A percentile compares a stretch with the other conserved stretches of the same genome.
Conservation (phyloP, 208 protist genomes). For the Acanthamoeba healyi region DNA sequence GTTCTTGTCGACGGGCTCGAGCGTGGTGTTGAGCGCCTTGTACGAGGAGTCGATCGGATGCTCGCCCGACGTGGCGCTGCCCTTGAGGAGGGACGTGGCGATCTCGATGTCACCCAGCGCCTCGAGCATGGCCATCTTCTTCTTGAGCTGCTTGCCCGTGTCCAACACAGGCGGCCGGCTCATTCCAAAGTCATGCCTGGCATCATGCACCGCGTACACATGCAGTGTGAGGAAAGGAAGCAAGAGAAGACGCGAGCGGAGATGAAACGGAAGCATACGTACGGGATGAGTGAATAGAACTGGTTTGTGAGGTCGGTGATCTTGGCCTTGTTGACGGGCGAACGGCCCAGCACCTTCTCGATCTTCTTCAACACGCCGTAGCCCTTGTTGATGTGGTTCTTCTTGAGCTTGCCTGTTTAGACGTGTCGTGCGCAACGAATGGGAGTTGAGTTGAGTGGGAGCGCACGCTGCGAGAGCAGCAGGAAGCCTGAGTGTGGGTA, state of each 20-base stretch:
- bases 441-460: too few relatives aligned
- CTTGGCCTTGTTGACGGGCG: neutral
- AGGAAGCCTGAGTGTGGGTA: too few relatives aligned
- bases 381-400: conserved; percentile 83
- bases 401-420: conserved; percentile 81
- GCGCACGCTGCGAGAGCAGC: too few relatives aligned
- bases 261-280: too few relatives aligned
- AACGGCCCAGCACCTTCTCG: conserved; percentile 44
- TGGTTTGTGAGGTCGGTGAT: conserved; percentile 74
- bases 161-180: conserved; percentile 75
- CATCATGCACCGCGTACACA: too few relatives aligned
- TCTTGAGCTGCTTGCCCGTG: conserved; percentile 77
- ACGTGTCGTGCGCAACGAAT: too few relatives aligned
- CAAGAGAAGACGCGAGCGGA: too few relatives aligned
- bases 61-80: neutral
- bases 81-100: conserved; percentile 72
- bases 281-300: conserved; percentile 85
- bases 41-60: conserved; percentile 73
- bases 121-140: conserved; percentile 80
- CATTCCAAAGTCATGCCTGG: conserved; percentile 70
- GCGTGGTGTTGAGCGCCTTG: conserved; percentile 67
- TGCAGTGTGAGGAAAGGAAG: neutral
- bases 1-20: conserved; percentile 58
- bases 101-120: conserved; percentile 79
- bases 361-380: conserved; percentile 75